Base-by-base conservation (phyloP, 257 asterid species). In the Eustoma russellianum region DNA sequence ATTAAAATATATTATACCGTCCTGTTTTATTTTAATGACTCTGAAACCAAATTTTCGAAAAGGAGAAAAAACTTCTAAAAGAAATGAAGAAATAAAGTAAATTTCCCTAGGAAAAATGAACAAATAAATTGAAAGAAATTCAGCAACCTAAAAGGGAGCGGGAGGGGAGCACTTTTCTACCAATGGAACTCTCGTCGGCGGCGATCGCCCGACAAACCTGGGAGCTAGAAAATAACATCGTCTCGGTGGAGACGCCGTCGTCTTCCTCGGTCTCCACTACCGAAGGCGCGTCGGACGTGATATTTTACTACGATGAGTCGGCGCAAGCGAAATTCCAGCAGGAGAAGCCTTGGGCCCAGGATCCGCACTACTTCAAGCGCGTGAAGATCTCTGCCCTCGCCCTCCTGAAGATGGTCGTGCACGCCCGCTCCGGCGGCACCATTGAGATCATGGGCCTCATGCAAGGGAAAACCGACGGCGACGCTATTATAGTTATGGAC, bases 391-490 rank as follows among this genome's bases (percentile, higher is more conserved):
- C 95, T 15, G 97, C 97, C 0, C 95, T 92, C 48, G 98, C 98
- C 15, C 93, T 92, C 1, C 94, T 92, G 45, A 92, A 92, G 79
- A 92, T 92, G 98, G 97, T 92, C 24, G 95, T 92, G 17, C 98
- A 92, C 72, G 94, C 98, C 12, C 98, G 98, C 67, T 88, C 98
- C 41, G 97, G 98, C 3, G 98, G 97, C 19, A 92, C 93, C 17
- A 92, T 92, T 52, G 98, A 92, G 71, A 90, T 92, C 59, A 88
- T 92, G 98, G 98, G 98, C 5, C 90, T 92, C 13, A 92, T 92
- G 97, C 98, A 88, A 74, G 98, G 98, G 14, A 92, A 92, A 68
- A 88, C 93, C 16, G 97, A 92, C 49, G 97, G 97, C 7, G 98
- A 92, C 63, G 77, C 95, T 35, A 83, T 92, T 47, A 85, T 92